Conservation (phyloP, 495 filamentous ascomycete genomes). For the Daldinia vernicosa region DNA sequence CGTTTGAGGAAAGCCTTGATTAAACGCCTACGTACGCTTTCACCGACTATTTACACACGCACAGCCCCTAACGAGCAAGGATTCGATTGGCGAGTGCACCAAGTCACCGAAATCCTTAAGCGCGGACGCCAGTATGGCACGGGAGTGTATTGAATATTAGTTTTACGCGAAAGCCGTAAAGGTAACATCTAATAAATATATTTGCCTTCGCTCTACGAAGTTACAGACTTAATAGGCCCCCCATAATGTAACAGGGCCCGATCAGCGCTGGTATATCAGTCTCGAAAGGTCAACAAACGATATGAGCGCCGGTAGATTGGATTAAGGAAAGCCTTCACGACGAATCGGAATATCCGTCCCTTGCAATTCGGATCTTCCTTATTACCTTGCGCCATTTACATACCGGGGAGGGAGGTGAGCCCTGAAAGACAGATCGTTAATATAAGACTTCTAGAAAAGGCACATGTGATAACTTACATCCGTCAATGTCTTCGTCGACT, state of each 20-base stretch:
- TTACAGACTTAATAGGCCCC: not conserved
- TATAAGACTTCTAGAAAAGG: not conserved
- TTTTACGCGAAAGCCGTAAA: no score
- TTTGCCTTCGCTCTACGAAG: not conserved
- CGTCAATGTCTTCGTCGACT: constrained; percentile 56
- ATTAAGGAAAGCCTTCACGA: not conserved
- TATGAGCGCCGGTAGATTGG: not conserved
- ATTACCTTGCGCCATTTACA: not conserved
- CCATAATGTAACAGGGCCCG: not conserved
- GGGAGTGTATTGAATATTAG: no score
- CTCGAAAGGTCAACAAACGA: not conserved
- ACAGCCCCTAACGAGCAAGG: no score
- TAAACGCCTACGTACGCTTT: no score
- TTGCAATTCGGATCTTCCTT: not conserved
- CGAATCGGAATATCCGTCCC: not conserved
- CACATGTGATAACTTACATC: constrained; percentile 51
- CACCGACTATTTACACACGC: no score
- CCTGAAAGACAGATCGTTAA: constrained; percentile 9
- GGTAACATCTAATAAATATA: not conserved
- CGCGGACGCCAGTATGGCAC: no score
- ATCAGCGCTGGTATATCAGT: not conserved
- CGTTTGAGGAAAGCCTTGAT: no score
- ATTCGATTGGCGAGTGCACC: no score
- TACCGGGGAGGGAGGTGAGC: constrained; percentile 26
- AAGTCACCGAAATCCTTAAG: no score